Evolutionary conservation across 768 basidiomycete species (phyloP), one percentile per base, ranked within the genome.

Genomic region (Imleria badia): DNA sequence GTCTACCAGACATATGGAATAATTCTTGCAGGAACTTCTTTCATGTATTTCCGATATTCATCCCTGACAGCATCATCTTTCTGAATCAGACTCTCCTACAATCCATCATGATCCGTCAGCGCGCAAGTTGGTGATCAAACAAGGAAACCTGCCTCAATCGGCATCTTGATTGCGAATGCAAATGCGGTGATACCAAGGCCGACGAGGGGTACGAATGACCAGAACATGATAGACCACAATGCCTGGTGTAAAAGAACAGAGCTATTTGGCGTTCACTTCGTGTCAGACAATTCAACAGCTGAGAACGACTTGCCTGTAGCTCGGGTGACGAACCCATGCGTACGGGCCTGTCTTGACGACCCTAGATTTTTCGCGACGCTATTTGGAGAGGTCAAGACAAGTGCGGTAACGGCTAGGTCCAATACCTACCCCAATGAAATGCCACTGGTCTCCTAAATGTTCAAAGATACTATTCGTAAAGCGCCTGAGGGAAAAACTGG

Each of bases 331-430:
- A 46, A 73, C 63, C 51, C 67, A 64, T 23, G 61, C 62, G 54
- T 73, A 73, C 0, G 70, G 71, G 10, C 73, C 73, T 0, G 60
- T 67, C 33, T 64, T 58, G 45, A 74, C 67, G 34, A 75, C 17
- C 45, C 60, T 64, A 12, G 65, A 38, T 33, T 68, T 70, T 47
- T 74, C 71, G 31, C 70, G 59, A 45, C 60, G 58, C 66, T 70
- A 17, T 50, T 13, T 13, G 10, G 2, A 26, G 59, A 17, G 10
- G 36, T 66, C 33, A 58, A 52, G 3, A 31, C 10, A 10, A 11
- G 13, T 1, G 13, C 29, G 5, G 7, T 11, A 12, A 26, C 5
- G 4, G 6, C 5, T 1, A 30, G 1, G 39, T 14, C 11, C 0
- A 1, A 44, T 11, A 20, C 59, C 0, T 31, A 69, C 72, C 20